phyloP scores from a whole-genome alignment of 306 rosid species.

The Dryas alaskensis region DNA sequence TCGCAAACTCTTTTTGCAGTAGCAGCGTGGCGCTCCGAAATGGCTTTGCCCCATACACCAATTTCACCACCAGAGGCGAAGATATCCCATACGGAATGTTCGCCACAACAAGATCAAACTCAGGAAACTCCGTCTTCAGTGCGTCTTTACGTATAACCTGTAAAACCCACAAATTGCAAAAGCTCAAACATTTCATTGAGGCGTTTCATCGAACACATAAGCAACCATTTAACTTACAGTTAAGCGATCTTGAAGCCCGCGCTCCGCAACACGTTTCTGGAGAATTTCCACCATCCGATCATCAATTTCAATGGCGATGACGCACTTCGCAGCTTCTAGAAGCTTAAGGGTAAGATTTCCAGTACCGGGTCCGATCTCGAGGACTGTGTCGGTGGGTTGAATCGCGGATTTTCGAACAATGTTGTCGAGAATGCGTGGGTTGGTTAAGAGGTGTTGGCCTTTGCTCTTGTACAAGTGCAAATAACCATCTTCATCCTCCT shows the following conservation, averaged over 20 bases:
- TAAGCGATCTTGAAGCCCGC: slow-evolving; percentile 28
- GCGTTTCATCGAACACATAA: slow-evolving; percentile 49
- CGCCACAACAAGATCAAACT: slow-evolving; percentile 76
- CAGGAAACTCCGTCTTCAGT: slow-evolving; percentile 62
- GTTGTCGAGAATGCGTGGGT: slow-evolving; percentile 62
- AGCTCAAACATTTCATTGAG: not conserved
- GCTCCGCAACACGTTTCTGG: slow-evolving; percentile 47
- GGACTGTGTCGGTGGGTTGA: slow-evolving; percentile 69
- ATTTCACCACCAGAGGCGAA: slow-evolving; percentile 66
- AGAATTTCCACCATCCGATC: slow-evolving; percentile 73
- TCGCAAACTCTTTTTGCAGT: slow-evolving; percentile 86
- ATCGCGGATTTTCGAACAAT: slow-evolving; percentile 66
- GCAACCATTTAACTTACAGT: slow-evolving; percentile 36
- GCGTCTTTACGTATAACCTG: slow-evolving; percentile 74
- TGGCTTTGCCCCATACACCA: slow-evolving; percentile 45
- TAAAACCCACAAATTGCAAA: slow-evolving; percentile 20
- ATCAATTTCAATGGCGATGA: slow-evolving; percentile 74
- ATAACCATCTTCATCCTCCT: slow-evolving; percentile 16
- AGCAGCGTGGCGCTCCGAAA: slow-evolving; percentile 86
- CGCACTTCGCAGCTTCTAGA: slow-evolving; percentile 58
- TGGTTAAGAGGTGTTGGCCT: slow-evolving; percentile 85
- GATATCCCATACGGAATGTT: slow-evolving; percentile 87
- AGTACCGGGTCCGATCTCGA: slow-evolving; percentile 97
- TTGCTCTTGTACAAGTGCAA: slow-evolving; percentile 59
- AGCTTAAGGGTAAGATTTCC: slow-evolving; percentile 89